phyloP scores from a whole-genome alignment of 2,329 filamentous ascomycete species.

The Metarhizium album region DNA sequence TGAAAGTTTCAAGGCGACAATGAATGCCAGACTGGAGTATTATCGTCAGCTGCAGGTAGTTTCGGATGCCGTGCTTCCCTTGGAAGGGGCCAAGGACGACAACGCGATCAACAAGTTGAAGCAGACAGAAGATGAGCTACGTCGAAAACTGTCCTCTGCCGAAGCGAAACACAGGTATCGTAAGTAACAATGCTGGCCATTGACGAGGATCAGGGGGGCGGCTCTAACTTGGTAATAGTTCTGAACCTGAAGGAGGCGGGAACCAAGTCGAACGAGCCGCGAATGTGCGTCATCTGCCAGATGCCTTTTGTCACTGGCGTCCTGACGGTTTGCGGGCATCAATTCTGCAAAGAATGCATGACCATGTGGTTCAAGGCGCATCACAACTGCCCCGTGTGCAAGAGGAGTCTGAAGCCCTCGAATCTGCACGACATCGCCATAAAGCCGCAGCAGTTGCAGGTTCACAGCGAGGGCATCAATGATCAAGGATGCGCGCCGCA shows the following conservation, averaged over 20 bases:
- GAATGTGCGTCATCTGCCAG: conserved; percentile 81
- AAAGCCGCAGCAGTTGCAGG: conserved; percentile 62
- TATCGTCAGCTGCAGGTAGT: conserved; percentile 83
- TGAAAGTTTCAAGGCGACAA: conserved; percentile 62
- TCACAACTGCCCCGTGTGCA: conserved; percentile 76
- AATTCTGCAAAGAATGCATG: conserved; percentile 86
- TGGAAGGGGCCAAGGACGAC: conserved; percentile 53
- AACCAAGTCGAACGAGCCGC: conserved; percentile 49
- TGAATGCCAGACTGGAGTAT: conserved; percentile 81
- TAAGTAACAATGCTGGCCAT: conserved; percentile 21
- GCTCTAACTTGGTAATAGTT: conserved; percentile 24
- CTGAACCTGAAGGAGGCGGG: conserved; percentile 46
- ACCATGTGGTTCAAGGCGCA: conserved; percentile 64
- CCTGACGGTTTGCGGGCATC: conserved; percentile 80
- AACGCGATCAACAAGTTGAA: conserved; percentile 25
- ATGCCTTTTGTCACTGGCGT: conserved; percentile 65
- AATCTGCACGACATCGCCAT: conserved; percentile 81
- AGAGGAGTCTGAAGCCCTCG: conserved; percentile 48
- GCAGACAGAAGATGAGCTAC: conserved; percentile 29
- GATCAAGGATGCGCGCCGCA: conserved; percentile 6
- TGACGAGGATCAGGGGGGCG: background rate
- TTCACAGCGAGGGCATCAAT: conserved; percentile 34
- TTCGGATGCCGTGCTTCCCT: conserved; percentile 76
- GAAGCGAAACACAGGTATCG: conserved; percentile 68
- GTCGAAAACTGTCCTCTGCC: conserved; percentile 47